Conservation (phyloP, 169 alveolate species). For the Plasmodium sp. region DNA sequence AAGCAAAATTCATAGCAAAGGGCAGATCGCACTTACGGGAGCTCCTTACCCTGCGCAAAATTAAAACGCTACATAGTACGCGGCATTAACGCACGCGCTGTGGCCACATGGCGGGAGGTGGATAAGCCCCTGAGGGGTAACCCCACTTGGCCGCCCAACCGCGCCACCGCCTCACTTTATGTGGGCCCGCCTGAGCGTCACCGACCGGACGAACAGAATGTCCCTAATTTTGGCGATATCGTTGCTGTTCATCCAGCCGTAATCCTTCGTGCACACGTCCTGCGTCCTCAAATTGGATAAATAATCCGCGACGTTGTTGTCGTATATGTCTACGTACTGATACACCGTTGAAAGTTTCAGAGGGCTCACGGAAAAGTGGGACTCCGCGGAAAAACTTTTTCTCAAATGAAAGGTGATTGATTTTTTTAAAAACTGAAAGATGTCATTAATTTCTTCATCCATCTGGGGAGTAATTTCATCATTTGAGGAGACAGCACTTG, state of each 20-base stretch:
- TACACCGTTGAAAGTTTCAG: slow-evolving; percentile 78
- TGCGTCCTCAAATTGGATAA: slow-evolving; percentile 60
- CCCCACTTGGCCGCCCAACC: neutral
- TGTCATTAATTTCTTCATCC: slow-evolving; percentile 37
- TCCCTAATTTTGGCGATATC: slow-evolving; percentile 57
- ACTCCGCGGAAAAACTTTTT: slow-evolving; percentile 94
- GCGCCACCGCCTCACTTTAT: slow-evolving; percentile 3
- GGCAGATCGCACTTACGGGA: neutral
- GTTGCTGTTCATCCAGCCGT: slow-evolving; percentile 70
- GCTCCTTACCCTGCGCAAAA: neutral
- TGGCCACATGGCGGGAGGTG: neutral
- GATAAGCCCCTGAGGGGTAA: neutral
- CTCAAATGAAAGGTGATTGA: slow-evolving; percentile 89
- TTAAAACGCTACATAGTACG: neutral
- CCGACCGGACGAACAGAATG: slow-evolving; percentile 42
- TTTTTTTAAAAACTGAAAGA: slow-evolving; percentile 55
- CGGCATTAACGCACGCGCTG: no score
- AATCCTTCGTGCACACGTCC: slow-evolving; percentile 61
- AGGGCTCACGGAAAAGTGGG: slow-evolving; percentile 84
- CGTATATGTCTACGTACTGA: slow-evolving; percentile 85
- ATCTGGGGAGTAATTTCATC: slow-evolving; percentile 73
- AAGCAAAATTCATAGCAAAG: neutral
- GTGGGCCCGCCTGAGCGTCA: slow-evolving; percentile 50
- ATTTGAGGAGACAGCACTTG: slow-evolving; percentile 90
- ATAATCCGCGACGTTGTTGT: slow-evolving; percentile 87